These are phyloP conservation scores for Flaveria robusta DNA, from an alignment of 129 eudicot genomes.

Conservation along the genomic window DNA sequence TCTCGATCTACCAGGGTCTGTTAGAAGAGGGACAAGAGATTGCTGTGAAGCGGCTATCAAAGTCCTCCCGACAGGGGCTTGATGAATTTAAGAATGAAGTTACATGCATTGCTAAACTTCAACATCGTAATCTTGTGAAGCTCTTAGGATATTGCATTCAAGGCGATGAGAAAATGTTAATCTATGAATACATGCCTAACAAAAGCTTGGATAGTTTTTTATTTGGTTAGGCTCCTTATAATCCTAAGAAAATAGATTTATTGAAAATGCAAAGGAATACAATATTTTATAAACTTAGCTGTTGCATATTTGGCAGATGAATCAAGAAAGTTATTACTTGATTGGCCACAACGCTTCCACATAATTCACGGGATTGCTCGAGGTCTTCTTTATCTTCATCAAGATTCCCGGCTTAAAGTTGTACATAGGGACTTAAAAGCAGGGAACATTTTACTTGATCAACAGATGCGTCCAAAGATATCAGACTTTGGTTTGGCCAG, in stretches of 20 bases:
- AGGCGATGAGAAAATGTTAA: conserved; percentile 53
- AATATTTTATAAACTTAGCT: neutral
- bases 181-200: conserved; percentile 71
- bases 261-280: neutral
- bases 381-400: conserved; percentile 20
- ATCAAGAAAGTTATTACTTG: neutral
- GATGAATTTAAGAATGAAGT: conserved; percentile 59
- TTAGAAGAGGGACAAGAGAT: conserved; percentile 56
- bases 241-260: too few species aligned
- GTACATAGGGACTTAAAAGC: conserved; percentile 17
- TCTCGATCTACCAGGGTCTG: conserved; percentile 45
- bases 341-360: conserved; percentile 14
- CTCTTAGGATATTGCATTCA: conserved; percentile 62
- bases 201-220: conserved; percentile 56
- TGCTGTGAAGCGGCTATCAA: conserved; percentile 74
- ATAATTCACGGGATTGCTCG: conserved; percentile 12
- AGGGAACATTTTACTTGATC: conserved; percentile 17
- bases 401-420: conserved; percentile 13
- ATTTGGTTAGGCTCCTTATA: conserved; percentile 42
- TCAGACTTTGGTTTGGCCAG: conserved; percentile 4
- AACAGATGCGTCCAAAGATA: neutral
- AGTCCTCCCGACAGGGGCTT: conserved; percentile 53
- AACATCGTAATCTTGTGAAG: conserved; percentile 40
- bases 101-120: conserved; percentile 37
- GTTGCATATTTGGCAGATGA: neutral